Conservation (phyloP, 2,329 filamentous ascomycete genomes). For the Penicillium sp. region DNA sequence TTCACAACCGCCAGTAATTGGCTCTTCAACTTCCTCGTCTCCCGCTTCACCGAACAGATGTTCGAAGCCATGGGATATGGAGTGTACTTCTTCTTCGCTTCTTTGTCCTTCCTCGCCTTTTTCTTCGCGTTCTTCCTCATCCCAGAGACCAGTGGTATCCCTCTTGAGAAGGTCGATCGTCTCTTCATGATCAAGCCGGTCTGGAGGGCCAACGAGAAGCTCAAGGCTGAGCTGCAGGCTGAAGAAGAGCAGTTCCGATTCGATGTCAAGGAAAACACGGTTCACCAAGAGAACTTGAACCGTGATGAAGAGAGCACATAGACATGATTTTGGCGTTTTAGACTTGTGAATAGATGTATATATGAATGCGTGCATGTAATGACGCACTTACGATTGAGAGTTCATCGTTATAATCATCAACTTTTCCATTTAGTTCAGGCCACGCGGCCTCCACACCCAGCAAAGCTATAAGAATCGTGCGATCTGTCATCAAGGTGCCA, state of each 20-base stretch:
- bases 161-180: conserved; percentile 62
- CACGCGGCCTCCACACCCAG: too few species aligned
- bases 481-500: too few species aligned
- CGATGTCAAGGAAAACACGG: conserved; percentile 25
- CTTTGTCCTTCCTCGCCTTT: conserved; percentile 58
- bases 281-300: conserved; percentile 18
- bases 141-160: conserved; percentile 65
- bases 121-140: conserved; percentile 62
- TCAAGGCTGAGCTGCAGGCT: conserved; percentile 34
- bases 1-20: conserved; percentile 51
- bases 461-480: too few species aligned
- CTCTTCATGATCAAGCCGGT: conserved; percentile 51
- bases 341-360: conserved; percentile 12
- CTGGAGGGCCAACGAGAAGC: conserved; percentile 34
- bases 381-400: conserved; percentile 2
- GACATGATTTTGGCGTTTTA: conserved; percentile 1
- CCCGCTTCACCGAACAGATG: conserved; percentile 42
- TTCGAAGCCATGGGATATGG: conserved; percentile 52
- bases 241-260: conserved; percentile 38
- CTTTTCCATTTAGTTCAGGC: not conserved
- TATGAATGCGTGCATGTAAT: conserved; percentile 9
- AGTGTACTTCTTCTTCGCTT: conserved; percentile 67
- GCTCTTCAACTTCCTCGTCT: conserved; percentile 38
- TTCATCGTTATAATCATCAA: not conserved
- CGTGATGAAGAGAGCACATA: not conserved